Evolutionary conservation across 805 yeast genomes (phyloP), one percentile per base, ranked within the genome.

Genomic region (Barnettozyma sp.): DNA sequence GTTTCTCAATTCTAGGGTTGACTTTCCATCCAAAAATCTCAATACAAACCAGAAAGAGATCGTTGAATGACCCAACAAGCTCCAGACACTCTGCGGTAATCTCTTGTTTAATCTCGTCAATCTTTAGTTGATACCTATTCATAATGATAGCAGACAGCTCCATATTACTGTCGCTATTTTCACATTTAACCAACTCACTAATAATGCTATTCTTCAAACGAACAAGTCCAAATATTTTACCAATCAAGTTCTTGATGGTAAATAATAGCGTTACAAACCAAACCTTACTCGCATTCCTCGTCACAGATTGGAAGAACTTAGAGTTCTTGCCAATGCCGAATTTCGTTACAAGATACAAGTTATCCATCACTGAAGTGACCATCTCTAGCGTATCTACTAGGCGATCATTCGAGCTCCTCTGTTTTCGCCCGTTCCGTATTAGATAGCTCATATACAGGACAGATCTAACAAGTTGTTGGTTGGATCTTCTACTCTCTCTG

Each of bases 221-320:
- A 3, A 22, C 11, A 10, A 43, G 16, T 17, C 31, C 27, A 1
- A 38, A 15, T 3, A 47, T 38, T 4, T 33, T 31, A 13, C 33
- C 26, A 13, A 43, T 10, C 1, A 40, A 15, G 6, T 35, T 41
- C 27, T 38, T 43, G 14, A 47, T 34, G 3, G 31, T 40, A 15
- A 47, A 38, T 8, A 47, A 11, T 12, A 47, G 21, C 1, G 45
- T 47, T 1, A 47, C 30, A 22, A 45, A 43, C 51, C 51, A 47
- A 2, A 45, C 35, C 26, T 43, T 45, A 25, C 40, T 39, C 3
- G 46, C 39, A 22, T 37, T 39, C 7, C 20, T 21, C 15, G 33
- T 35, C 3, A 41, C 16, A 4, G 16, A 16, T 8, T 33, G 17
- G 7, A 47, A 21, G 4, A 34, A 10, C 9, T 34, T 40, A 1